A percentile compares a stretch with the other conserved stretches of the same genome.
phyloP scores from a whole-genome alignment of 2,329 filamentous ascomycete genomes.

The Fusarium albidum region DNA sequence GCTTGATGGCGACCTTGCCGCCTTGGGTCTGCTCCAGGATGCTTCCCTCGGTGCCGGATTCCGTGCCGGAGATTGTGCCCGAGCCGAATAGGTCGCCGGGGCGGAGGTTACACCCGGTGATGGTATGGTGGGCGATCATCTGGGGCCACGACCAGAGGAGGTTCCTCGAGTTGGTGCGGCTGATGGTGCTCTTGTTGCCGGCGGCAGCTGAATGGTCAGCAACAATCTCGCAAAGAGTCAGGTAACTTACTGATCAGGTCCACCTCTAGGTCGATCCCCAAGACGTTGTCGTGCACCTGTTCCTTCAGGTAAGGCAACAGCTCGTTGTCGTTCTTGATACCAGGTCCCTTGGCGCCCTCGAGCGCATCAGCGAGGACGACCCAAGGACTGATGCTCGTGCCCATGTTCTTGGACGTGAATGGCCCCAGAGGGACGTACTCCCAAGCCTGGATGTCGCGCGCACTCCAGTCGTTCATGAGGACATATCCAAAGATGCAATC shows the following conservation, averaged over 20 bases:
- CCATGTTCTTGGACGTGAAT: constrained; percentile 69
- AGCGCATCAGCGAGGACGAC: constrained; percentile 68
- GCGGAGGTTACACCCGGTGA: constrained; percentile 78
- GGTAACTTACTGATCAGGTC: constrained; percentile 48
- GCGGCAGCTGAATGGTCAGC: constrained; percentile 40
- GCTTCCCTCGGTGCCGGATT: constrained; percentile 71
- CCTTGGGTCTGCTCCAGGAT: constrained; percentile 76
- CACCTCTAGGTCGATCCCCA: constrained; percentile 50
- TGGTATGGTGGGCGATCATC: constrained; percentile 83
- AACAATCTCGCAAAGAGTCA: fast-evolving
- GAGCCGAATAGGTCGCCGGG: constrained; percentile 80
- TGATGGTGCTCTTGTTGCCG: constrained; percentile 45
- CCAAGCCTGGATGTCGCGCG: constrained; percentile 67
- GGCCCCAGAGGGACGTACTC: constrained; percentile 71
- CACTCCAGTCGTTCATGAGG: constrained; percentile 71
- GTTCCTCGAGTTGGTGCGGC: constrained; percentile 47
- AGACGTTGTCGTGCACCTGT: constrained; percentile 47
- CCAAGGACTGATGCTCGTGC: constrained; percentile 69
- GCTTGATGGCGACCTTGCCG: constrained; percentile 69
- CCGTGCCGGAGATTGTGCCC: constrained; percentile 76
- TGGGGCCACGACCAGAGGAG: constrained; percentile 84
- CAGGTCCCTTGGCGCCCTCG: constrained; percentile 37
- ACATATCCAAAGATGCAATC: constrained; percentile 76
- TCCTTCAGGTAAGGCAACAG: constrained; percentile 63
- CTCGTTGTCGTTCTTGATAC: constrained; percentile 45